Evolutionary conservation across 106 monocot genomes (phyloP), one percentile per base, ranked within the genome.

Genomic region (Apostasia ramifera): DNA sequence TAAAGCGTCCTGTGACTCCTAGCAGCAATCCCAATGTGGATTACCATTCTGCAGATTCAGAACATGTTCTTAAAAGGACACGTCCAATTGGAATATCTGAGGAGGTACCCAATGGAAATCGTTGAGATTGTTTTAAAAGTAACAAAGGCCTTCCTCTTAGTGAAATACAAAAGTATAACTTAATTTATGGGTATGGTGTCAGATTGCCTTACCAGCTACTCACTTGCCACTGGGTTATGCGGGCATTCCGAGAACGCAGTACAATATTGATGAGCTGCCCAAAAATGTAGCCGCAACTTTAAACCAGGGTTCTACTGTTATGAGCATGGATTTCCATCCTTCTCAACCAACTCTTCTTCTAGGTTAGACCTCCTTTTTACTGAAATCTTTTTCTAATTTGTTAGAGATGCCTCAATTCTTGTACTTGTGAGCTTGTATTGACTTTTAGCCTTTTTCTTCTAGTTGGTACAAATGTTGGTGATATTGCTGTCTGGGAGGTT

Each of bases 381-480:
- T 14, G 9, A 1, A 9, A 44, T 44, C 2, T 45, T 56, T 40
- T 54, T 43, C 4, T 44, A 15, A 1, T 55, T 56, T 53, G 8
- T 8, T 42, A 0, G 55, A 14, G 6, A 59, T 26, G 10, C 49
- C 1, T 51, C 3, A 41, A 9, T 51, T 6, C 47, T 1, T 37
- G 66, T 51, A 42, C 9, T 5, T 38, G 13, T 4, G 50, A 37
- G 11, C 41, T 15, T 70, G 46, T 3, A 47, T 77, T 65, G 10
- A 71, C 45, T 42, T 43, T 57, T 40, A 51, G 62, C 8, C 40
- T 76, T 71, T 59, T 46, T 43, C 47, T 54, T 77, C 52, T 43
- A 86, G 85, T 86, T 71, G 85, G 85, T 57, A 86, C 85, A 72
- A 81, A 79, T 75, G 74, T 74, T 54, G 85, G 85, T 61, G 85